phyloP scores from a whole-genome alignment of 352 stramenopile species.

The Phytophthora cryptogea region DNA sequence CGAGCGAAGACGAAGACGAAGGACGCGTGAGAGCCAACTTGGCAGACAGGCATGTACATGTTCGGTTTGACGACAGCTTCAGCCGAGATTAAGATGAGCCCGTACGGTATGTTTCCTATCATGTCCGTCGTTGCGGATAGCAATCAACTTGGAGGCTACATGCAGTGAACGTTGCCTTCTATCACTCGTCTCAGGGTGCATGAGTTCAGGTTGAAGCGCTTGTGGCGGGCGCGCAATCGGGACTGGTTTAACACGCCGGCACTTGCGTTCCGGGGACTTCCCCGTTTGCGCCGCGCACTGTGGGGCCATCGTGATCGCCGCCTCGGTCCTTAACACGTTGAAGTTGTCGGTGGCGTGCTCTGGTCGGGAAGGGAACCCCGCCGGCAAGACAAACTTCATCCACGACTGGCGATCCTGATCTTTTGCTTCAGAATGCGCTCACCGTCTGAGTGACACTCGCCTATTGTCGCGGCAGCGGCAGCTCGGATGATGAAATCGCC shows the following conservation, averaged over 20 bases:
- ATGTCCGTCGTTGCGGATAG: slow-evolving; percentile 5
- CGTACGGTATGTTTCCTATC: slow-evolving; percentile 2
- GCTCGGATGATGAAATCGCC: neutral
- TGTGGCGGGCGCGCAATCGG: slow-evolving; percentile 1
- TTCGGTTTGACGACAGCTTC: slow-evolving; percentile 1
- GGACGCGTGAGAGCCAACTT: slow-evolving; percentile 3
- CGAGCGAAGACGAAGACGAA: slow-evolving; percentile 26
- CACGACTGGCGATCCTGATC: neutral
- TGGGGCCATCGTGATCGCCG: slow-evolving; percentile 4
- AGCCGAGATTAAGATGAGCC: slow-evolving; percentile 1
- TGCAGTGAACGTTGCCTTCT: too few relatives aligned
- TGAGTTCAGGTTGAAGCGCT: too few relatives aligned
- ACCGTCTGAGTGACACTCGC: too few relatives aligned
- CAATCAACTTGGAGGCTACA: too few relatives aligned
- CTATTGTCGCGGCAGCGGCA: neutral
- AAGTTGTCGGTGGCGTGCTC: slow-evolving; percentile 4
- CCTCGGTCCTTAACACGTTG: slow-evolving; percentile 23
- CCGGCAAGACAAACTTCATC: neutral
- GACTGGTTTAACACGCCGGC: neutral
- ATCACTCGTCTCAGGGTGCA: too few relatives aligned
- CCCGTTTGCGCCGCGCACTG: slow-evolving; percentile 5
- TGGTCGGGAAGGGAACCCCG: neutral
- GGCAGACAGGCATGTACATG: too few relatives aligned
- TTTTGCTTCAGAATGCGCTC: too few relatives aligned
- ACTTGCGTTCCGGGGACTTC: slow-evolving; percentile 15